Base-by-base conservation (phyloP, 2,329 filamentous ascomycete species). In the Diaporthe amygdali region DNA sequence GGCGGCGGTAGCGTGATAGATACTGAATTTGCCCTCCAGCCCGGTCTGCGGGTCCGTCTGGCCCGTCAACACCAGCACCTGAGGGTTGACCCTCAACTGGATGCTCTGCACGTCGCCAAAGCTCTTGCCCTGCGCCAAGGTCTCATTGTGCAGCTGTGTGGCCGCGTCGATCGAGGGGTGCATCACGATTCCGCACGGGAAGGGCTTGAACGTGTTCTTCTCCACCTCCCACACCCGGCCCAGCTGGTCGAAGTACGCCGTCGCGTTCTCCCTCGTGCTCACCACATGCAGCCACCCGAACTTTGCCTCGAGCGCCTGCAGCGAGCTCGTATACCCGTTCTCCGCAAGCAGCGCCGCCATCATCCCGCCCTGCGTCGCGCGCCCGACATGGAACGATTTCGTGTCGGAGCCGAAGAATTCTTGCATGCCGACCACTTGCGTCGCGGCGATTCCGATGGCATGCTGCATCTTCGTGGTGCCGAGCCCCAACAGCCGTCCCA, bases 391-490 rank as follows among this genome's bases (percentile, higher is more conserved):
- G 73, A 89, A 88, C 2, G 85, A 84, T 75, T 89, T 89, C 10
- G 85, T 88, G 76, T 89, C 84, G 14, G 83, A 84, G 14, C 87
- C 87, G 71, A 89, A 89, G 81, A 87, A 86, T 72, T 87, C 87
- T 30, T 87, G 81, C 71, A 89, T 81, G 0, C 87, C 87, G 5
- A 84, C 82, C 2, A 88, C 86, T 75, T 89, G 87, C 4, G 85
- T 86, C 0, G 85, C 82, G 2, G 87, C 87, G 17, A 89, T 79
- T 1, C 86, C 87, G 68, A 89, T 86, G 0, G 87, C 87, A 71
- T 88, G 82, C 6, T 82, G 81, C 72, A 83, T 85, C 68, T 84
- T 80, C 8, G 77, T 75, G 0, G 77, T 76, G 22, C 79, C 75
- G 2, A 88, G 78, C 0, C 78, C 74, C 37, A 89, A 77, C 0